Evolutionary conservation across 257 asterid species (phyloP).

Genomic region (Ligustrum vulgare): DNA sequence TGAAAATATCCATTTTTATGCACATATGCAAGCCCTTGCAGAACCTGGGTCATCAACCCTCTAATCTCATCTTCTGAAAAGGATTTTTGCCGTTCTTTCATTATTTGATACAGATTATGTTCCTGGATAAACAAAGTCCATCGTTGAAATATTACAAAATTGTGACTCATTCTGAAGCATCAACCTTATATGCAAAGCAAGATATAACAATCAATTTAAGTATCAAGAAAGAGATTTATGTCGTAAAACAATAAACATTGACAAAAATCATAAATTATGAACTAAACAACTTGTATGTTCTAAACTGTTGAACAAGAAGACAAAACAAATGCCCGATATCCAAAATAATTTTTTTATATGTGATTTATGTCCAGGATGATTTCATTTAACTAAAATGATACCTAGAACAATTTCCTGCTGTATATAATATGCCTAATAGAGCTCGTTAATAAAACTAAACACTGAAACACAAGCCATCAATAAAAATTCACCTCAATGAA

Average conservation of each 20-base stretch:
- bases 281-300: neutral
- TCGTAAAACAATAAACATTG: neutral
- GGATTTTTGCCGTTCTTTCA: slow-evolving; percentile 66
- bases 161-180: neutral
- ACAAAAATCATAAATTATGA: neutral
- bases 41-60: slow-evolving; percentile 77
- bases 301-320: neutral
- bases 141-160: slow-evolving; percentile 14
- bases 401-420: neutral
- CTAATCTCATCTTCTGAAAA: slow-evolving; percentile 83
- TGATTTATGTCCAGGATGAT: neutral
- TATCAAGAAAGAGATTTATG: neutral
- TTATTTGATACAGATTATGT: slow-evolving; percentile 77
- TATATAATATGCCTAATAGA: neutral
- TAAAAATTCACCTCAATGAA: neutral
- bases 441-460: neutral
- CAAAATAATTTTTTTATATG: neutral
- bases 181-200: neutral
- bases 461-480: neutral
- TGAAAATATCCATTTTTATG: slow-evolving; percentile 85
- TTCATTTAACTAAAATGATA: neutral
- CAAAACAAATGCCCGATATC: neutral
- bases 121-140: slow-evolving; percentile 54
- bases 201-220: neutral
- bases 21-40: slow-evolving; percentile 87